Evolutionary conservation across 192 early-diverging fungal genomes (phyloP).

Genomic region (Linnemannia zychae): DNA sequence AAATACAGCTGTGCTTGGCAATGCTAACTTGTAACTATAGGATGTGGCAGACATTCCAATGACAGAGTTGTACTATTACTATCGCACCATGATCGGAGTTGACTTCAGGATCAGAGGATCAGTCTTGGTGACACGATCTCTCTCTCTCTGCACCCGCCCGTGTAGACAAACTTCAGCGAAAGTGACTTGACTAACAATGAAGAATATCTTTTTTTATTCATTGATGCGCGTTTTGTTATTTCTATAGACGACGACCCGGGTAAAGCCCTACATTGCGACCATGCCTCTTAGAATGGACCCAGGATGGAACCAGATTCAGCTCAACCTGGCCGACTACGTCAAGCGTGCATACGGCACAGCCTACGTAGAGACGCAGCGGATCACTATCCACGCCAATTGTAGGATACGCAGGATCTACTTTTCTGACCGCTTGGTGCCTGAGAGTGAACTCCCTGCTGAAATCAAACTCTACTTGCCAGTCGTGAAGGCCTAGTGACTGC

Average conservation of each 20-base stretch:
- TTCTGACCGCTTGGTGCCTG: slow-evolving; percentile 89
- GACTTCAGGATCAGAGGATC: not conserved
- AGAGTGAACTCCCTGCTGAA: slow-evolving; percentile 93
- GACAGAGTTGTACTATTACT: not conserved
- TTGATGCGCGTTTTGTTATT: not conserved
- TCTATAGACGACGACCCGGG: slow-evolving; percentile 78
- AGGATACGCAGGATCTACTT: slow-evolving; percentile 92
- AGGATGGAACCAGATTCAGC: slow-evolving; percentile 96
- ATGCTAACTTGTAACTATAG: not conserved
- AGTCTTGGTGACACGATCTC: not conserved
- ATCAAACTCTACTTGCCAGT: slow-evolving; percentile 93
- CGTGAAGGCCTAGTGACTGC: slow-evolving; percentile 20
- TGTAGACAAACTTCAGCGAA: not conserved
- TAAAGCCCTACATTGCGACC: slow-evolving; percentile 89
- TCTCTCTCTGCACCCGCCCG: not conserved
- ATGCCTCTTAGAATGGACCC: slow-evolving; percentile 95
- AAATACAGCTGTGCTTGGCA: not conserved
- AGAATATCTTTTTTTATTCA: not conserved
- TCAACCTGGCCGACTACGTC: slow-evolving; percentile 91
- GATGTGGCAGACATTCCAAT: not conserved
- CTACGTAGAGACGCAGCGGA: slow-evolving; percentile 88
- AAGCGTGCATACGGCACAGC: slow-evolving; percentile 90
- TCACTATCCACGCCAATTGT: slow-evolving; percentile 94
- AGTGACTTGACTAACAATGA: slow-evolving; percentile 5
- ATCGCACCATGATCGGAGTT: not conserved